Percentiles rank a stretch among this genome's conserved stretches.
These are phyloP conservation scores for Penicillium chermesinum DNA, from an alignment of 495 filamentous ascomycete species.

Conservation along the genomic window DNA sequence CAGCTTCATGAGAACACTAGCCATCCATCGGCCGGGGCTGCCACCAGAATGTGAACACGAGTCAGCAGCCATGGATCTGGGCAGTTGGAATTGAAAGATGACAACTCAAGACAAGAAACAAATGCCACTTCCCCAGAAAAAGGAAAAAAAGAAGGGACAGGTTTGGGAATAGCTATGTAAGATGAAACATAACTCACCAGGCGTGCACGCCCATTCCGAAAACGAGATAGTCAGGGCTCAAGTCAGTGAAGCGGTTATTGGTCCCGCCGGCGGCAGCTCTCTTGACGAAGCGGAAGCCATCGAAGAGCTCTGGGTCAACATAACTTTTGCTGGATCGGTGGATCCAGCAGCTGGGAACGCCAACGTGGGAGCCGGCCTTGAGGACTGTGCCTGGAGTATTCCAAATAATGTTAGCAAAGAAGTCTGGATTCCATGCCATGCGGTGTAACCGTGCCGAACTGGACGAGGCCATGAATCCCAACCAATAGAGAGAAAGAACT, in stretches of 20 bases:
- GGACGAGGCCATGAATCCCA: no score
- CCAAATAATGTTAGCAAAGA: background rate
- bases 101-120: background rate
- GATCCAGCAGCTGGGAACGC: constrained; percentile 22
- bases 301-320: constrained; percentile 18
- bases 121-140: background rate
- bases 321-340: constrained; percentile 16
- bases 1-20: constrained; percentile 49
- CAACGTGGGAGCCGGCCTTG: constrained; percentile 22
- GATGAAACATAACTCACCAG: constrained; percentile 12
- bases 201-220: constrained; percentile 27
- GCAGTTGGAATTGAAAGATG: constrained; percentile 16
- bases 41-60: constrained; percentile 7
- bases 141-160: background rate
- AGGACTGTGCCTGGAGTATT: constrained; percentile 15
- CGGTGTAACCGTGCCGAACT: no score
- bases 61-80: constrained; percentile 9
- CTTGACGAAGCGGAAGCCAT: constrained; percentile 28
- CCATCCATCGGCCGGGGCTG: constrained; percentile 54
- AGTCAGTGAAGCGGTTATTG: constrained; percentile 16
- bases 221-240: constrained; percentile 24
- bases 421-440: background rate
- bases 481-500: background rate
- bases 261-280: constrained; percentile 11
- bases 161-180: background rate